A percentile compares a stretch with the other conserved stretches of the same genome.
Conservation (phyloP, 345 rosid genomes). For the Erodium maritimum region DNA sequence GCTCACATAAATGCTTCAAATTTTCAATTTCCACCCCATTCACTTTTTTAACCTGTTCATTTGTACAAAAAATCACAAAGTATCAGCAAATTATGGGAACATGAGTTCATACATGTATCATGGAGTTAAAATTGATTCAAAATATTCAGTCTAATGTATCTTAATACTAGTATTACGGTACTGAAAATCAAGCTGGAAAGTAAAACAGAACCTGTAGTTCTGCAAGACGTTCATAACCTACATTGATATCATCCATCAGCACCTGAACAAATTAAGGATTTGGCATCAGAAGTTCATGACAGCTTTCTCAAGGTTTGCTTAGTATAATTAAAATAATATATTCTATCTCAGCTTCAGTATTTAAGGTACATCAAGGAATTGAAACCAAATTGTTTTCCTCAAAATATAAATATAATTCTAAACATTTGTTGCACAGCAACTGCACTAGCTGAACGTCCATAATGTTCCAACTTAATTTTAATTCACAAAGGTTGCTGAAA, state of each 20-base stretch:
- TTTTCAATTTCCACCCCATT: constrained; percentile 57
- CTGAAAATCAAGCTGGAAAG: constrained; percentile 1
- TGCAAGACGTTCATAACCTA: constrained; percentile 82
- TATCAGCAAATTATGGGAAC: neutral
- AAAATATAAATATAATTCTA: no score
- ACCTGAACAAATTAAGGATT: constrained; percentile 38
- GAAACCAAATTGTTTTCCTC: no score
- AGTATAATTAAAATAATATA: no score
- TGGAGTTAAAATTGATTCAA: neutral
- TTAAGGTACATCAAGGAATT: no score
- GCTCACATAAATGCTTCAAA: constrained; percentile 58
- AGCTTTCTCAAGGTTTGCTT: no score
- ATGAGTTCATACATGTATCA: neutral
- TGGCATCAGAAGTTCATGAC: no score
- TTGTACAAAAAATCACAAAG: constrained; percentile 3
- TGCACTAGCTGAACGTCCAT: no score
- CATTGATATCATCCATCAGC: constrained; percentile 78
- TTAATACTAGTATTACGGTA: neutral
- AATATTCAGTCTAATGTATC: neutral
- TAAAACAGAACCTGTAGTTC: constrained; percentile 51
- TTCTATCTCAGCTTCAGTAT: no score
- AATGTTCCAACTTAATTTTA: no score
- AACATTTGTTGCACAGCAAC: no score
- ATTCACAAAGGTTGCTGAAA: no score
- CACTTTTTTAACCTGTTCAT: constrained; percentile 67